Percentiles rank a stretch among this genome's conserved stretches.
Evolutionary conservation across 139 green algal species (phyloP).

Genomic region (Eudorina sp.): DNA sequence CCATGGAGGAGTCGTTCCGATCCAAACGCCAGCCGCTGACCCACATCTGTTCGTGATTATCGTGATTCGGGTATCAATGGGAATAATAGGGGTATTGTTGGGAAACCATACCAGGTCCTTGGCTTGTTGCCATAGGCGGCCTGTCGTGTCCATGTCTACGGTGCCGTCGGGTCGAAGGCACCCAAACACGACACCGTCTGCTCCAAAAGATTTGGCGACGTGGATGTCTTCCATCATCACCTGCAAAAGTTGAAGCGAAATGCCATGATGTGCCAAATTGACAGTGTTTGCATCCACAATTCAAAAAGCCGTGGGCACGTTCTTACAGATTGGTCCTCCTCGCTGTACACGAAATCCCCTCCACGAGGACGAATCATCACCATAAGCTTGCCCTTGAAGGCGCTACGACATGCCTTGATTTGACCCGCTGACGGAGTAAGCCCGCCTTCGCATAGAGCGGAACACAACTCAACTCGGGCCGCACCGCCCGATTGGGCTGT

Average conservation of each 20-base stretch:
- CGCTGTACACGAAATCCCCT: constrained; percentile 58
- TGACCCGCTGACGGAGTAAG: constrained; percentile 40
- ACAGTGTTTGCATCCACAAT: not conserved
- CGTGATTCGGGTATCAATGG: not conserved
- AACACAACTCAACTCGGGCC: constrained; percentile 49
- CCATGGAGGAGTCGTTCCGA: not conserved
- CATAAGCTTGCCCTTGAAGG: constrained; percentile 39
- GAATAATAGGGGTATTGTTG: too few relatives aligned
- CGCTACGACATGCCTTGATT: not conserved
- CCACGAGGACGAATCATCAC: constrained; percentile 51
- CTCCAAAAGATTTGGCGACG: constrained; percentile 7
- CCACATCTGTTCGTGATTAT: too few relatives aligned
- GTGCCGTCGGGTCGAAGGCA: constrained; percentile 32
- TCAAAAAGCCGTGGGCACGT: not conserved
- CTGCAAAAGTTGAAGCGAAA: not conserved
- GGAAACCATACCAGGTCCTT: not conserved
- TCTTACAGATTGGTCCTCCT: constrained; percentile 48
- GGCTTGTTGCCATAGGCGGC: not conserved
- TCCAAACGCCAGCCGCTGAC: not conserved
- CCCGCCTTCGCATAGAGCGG: constrained; percentile 36
- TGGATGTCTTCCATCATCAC: constrained; percentile 58
- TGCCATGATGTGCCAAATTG: not conserved
- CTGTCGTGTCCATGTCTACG: constrained; percentile 2
- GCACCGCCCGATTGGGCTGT: constrained; percentile 16
- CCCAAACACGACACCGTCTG: constrained; percentile 55